These are phyloP conservation scores for Trametes pubescens DNA, from an alignment of 1,284 basidiomycete genomes.

Conservation along the genomic window DNA sequence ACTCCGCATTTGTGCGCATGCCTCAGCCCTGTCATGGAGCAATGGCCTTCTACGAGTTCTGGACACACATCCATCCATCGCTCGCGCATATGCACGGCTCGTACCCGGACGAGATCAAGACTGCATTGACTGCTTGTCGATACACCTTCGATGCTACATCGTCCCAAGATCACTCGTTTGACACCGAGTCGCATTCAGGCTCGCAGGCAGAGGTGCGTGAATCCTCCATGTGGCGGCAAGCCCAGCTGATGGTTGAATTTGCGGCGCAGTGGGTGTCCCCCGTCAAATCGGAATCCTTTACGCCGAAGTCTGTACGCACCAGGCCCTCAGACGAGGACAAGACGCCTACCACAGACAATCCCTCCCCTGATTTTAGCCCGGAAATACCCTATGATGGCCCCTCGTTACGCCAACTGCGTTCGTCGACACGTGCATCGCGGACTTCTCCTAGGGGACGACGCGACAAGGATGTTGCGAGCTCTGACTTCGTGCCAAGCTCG, in stretches of 20 bases:
- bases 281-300: constrained; percentile 8
- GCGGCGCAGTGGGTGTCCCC: constrained; percentile 7
- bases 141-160: constrained; percentile 24
- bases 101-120: constrained; percentile 34
- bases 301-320: not conserved
- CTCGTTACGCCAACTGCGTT: not conserved
- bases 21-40: constrained; percentile 55
- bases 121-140: constrained; percentile 28
- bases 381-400: not conserved
- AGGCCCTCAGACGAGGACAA: not conserved
- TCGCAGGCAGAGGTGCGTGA: constrained; percentile 19
- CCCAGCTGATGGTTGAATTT: not conserved
- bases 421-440: not conserved
- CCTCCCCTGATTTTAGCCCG: constrained; percentile 3
- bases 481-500: constrained; percentile 21
- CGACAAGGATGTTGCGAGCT: constrained; percentile 3
- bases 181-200: constrained; percentile 25
- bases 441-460: not conserved
- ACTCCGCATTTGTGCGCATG: constrained; percentile 56
- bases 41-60: constrained; percentile 50
- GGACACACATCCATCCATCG: constrained; percentile 24
- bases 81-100: constrained; percentile 16
- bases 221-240: not conserved
- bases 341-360: not conserved
- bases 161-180: constrained; percentile 24